Conservation (phyloP, 2,329 filamentous ascomycete species). For the Penicillium nordicum region DNA sequence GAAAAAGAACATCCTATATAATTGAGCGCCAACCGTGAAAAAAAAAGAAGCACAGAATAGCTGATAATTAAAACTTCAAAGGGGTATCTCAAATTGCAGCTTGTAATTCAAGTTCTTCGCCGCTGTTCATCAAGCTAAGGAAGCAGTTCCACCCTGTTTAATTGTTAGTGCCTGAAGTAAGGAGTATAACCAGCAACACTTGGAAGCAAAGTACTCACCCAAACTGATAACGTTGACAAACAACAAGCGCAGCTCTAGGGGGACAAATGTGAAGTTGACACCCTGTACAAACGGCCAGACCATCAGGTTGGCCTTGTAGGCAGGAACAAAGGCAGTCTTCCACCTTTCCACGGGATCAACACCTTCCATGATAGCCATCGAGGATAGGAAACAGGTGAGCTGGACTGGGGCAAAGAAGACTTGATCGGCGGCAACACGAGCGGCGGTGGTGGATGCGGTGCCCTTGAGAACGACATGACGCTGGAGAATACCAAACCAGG, state of each 20-base stretch:
- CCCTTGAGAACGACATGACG: conserved; percentile 63
- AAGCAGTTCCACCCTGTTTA: conserved; percentile 57
- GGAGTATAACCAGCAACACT: not conserved
- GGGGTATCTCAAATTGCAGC: conserved; percentile 35
- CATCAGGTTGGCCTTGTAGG: conserved; percentile 79
- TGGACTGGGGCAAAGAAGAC: conserved; percentile 78
- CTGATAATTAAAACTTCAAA: conserved; percentile 14
- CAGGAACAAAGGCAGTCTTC: conserved; percentile 64
- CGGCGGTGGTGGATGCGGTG: conserved; percentile 66
- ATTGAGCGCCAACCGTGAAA: conserved; percentile 7
- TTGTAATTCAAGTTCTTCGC: conserved; percentile 28
- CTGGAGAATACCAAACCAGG: conserved; percentile 80
- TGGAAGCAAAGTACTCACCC: conserved; percentile 46
- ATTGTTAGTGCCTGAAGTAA: conserved; percentile 4
- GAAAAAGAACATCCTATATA: conserved; percentile 3
- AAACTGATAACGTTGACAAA: conserved; percentile 80
- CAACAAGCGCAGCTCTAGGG: conserved; percentile 75
- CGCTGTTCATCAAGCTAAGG: conserved; percentile 55
- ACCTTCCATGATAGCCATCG: conserved; percentile 81
- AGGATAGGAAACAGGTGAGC: conserved; percentile 74
- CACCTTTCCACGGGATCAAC: conserved; percentile 65
- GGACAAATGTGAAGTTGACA: conserved; percentile 83
- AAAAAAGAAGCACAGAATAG: conserved; percentile 4
- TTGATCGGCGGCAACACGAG: conserved; percentile 79
- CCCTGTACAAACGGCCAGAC: conserved; percentile 84